Conservation (phyloP, 257 asterid species). For the Solanum tacnaense region DNA sequence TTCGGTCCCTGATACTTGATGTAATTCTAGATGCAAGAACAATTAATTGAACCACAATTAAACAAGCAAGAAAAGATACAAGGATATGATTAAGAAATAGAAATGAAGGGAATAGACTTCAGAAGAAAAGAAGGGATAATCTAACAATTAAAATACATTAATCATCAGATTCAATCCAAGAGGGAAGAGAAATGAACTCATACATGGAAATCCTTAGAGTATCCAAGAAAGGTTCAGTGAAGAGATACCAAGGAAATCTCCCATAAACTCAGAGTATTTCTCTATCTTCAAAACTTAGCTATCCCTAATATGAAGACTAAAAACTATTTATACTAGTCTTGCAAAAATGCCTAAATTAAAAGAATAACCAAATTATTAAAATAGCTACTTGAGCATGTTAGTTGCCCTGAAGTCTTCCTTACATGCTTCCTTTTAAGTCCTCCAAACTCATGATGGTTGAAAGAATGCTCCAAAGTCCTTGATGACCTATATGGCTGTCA, state of each 20-base stretch:
- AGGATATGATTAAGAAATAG: neutral
- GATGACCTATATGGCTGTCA: neutral
- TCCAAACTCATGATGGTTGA: neutral
- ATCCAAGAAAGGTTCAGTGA: neutral
- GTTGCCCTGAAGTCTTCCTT: neutral
- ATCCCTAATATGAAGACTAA: too few relatives aligned
- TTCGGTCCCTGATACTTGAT: neutral
- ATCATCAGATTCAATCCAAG: neutral
- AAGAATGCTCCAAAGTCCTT: neutral
- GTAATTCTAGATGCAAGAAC: neutral
- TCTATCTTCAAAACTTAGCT: neutral
- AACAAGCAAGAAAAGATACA: neutral
- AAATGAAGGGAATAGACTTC: neutral
- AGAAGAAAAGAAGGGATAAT: neutral
- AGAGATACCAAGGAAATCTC: neutral
- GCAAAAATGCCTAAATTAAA: neutral
- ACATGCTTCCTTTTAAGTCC: neutral
- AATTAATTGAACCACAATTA: neutral
- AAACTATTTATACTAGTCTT: neutral
- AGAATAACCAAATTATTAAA: neutral
- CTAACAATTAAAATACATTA: neutral
- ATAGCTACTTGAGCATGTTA: neutral
- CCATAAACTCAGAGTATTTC: neutral
- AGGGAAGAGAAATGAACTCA: neutral
- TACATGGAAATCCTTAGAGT: neutral